phyloP scores from a whole-genome alignment of 2,329 filamentous ascomycete species.

The Trichoderma harzianum region DNA sequence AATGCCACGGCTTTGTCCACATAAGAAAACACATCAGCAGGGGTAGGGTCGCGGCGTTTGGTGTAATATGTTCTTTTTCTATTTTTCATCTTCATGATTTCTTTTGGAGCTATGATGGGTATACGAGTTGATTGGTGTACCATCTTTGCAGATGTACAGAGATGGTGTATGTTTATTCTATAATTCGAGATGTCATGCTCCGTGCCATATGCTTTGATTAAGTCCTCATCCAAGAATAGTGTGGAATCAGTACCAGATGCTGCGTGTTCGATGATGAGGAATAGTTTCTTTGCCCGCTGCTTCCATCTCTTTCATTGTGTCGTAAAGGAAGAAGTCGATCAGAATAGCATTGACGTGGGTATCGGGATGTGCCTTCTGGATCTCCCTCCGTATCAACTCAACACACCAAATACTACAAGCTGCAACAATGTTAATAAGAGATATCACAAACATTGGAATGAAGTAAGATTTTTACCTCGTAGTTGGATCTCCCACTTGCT shows the following conservation, averaged over 20 bases:
- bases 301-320: conserved; percentile 86
- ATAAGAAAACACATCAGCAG: conserved; percentile 19
- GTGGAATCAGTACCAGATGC: conserved; percentile 77
- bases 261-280: conserved; percentile 85
- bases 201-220: background rate
- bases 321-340: conserved; percentile 97
- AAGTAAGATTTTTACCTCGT: conserved; percentile 52
- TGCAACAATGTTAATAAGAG: conserved; percentile 29
- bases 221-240: background rate
- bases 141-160: conserved; percentile 3
- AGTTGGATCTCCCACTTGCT: conserved; percentile 82
- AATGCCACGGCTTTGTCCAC: conserved; percentile 46
- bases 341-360: conserved; percentile 78
- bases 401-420: conserved; percentile 95
- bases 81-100: background rate
- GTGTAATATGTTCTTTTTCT: background rate
- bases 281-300: conserved; percentile 51
- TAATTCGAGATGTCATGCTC: background rate
- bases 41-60: conserved; percentile 19
- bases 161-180: background rate
- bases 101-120: background rate
- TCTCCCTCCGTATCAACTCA: conserved; percentile 81
- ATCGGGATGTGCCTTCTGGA: conserved; percentile 68
- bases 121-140: background rate
- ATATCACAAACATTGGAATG: background rate